These are phyloP conservation scores for Globisporangium emineosum DNA, from an alignment of 352 stramenopile genomes.

Conservation along the genomic window DNA sequence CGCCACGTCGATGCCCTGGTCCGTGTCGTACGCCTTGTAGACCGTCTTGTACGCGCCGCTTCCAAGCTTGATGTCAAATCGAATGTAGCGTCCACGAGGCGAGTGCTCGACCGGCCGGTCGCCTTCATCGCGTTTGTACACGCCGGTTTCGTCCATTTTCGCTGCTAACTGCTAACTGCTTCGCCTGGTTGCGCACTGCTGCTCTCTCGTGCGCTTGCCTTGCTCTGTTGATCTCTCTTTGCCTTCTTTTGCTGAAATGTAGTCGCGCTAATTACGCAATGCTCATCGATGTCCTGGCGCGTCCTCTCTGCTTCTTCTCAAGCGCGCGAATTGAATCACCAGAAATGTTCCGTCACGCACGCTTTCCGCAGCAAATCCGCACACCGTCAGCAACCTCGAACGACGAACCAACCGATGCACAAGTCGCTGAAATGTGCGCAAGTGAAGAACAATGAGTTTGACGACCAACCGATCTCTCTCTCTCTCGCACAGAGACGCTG, in stretches of 20 bases:
- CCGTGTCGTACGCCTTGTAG: conserved; percentile 97
- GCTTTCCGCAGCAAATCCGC: not conserved
- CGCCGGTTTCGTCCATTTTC: conserved; percentile 59
- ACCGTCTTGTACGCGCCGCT: conserved; percentile 89
- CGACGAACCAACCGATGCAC: not conserved
- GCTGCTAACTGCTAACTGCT: conserved; percentile 9
- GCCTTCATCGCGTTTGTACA: conserved; percentile 72
- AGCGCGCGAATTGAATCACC: not conserved
- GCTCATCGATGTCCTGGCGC: conserved; percentile 10
- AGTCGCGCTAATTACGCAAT: conserved; percentile 10
- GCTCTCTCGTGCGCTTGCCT: not conserved
- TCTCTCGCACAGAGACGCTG: not conserved
- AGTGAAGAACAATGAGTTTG: not conserved
- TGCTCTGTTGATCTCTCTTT: not conserved
- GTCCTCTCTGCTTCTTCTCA: not conserved
- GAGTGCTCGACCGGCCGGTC: conserved; percentile 77
- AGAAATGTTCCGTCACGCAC: not conserved
- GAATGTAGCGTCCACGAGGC: conserved; percentile 81
- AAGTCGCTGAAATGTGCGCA: not conserved
- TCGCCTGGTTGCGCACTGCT: conserved; percentile 1
- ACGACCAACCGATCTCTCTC: not conserved
- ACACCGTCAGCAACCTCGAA: not conserved
- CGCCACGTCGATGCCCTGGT: conserved; percentile 98
- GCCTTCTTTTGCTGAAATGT: not conserved
- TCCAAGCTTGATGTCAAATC: conserved; percentile 81